These are phyloP conservation scores for Penicillium oxalicum DNA, from an alignment of 2,329 filamentous ascomycete species.

Conservation along the genomic window DNA sequence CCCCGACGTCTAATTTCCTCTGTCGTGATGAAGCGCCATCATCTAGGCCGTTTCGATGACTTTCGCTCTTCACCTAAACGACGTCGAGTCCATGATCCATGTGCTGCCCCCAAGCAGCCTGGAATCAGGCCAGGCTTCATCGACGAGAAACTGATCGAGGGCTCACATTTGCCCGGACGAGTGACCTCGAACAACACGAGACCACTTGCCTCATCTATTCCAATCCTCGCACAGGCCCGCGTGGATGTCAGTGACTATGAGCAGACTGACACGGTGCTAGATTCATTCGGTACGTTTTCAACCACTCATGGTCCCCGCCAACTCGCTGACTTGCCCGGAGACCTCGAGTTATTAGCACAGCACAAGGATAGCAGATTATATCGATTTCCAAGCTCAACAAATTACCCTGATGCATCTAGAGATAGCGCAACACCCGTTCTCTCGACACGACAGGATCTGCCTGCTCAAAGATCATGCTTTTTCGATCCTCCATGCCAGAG, in stretches of 20 bases:
- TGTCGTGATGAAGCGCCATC: slow-evolving; percentile 15
- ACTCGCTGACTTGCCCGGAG: slow-evolving; percentile 16
- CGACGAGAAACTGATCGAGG: slow-evolving; percentile 21
- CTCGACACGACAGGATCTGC: neutral
- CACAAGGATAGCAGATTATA: slow-evolving; percentile 10
- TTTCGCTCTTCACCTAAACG: slow-evolving; percentile 8
- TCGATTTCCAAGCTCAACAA: neutral
- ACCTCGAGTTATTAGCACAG: slow-evolving; percentile 36
- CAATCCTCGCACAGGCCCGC: neutral
- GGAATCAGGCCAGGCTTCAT: slow-evolving; percentile 10
- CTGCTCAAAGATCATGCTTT: slow-evolving; percentile 22
- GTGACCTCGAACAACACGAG: neutral
- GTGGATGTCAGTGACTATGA: slow-evolving; percentile 18
- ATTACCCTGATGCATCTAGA: neutral
- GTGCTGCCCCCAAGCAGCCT: slow-evolving; percentile 7
- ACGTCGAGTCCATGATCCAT: slow-evolving; percentile 4
- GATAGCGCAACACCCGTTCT: neutral
- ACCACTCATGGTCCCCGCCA: neutral
- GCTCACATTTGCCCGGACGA: slow-evolving; percentile 13
- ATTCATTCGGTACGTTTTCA: slow-evolving; percentile 45
- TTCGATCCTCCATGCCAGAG: slow-evolving; percentile 25
- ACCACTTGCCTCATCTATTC: neutral
- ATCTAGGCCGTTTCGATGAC: slow-evolving; percentile 6
- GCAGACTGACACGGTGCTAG: slow-evolving; percentile 26
- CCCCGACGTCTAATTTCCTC: neutral